Evolutionary conservation across 805 yeast species (phyloP), one percentile per base, ranked within the genome.

Genomic region (Cyberlindnera mycetangii): DNA sequence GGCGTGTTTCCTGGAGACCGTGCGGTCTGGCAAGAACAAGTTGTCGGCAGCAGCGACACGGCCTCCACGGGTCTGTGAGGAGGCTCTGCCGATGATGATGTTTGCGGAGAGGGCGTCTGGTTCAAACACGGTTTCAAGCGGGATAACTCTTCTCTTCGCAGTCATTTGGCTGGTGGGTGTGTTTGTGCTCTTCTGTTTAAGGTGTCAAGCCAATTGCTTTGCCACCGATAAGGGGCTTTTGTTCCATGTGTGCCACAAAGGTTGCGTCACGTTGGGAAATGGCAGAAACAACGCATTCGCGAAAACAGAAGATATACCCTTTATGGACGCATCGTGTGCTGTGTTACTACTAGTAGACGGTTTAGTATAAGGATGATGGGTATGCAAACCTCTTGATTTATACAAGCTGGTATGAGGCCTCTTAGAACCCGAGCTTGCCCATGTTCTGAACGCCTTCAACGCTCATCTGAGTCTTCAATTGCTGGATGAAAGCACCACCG

Each of bases 401-500:
- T 25, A 25, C 28, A 25, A 12, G 4, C 14, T 14, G 8, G 16
- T 18, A 17, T 7, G 12, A 14, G 27, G 4, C 24, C 16, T 14
- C 9, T 42, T 31, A 53, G 34, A 52, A 44, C 14, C 60, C 60
- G 33, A 56, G 32, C 8, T 27, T 28, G 8, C 42, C 35, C n/a
- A 58, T 37, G 30, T 46, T 49, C 39, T 52, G 44, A 10, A 34
- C 40, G 16, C 49, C 52, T 1, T 51, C 56, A n/a, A 42, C 41
- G 31, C 44, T 44, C 20, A 55, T 21, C 44, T 54, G 57, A 1
- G 47, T 20, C 37, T 52, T 57, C 28, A 57, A 15, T 37, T 53
- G 56, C 19, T 21, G 35, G 27, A 54, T 18, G 37, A 58, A 54
- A 1, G 41, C 33, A 11, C 50, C 49, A 25, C 52, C 50, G 19